Conservation (phyloP, 345 rosid species). For the Corchorus capsularis region DNA sequence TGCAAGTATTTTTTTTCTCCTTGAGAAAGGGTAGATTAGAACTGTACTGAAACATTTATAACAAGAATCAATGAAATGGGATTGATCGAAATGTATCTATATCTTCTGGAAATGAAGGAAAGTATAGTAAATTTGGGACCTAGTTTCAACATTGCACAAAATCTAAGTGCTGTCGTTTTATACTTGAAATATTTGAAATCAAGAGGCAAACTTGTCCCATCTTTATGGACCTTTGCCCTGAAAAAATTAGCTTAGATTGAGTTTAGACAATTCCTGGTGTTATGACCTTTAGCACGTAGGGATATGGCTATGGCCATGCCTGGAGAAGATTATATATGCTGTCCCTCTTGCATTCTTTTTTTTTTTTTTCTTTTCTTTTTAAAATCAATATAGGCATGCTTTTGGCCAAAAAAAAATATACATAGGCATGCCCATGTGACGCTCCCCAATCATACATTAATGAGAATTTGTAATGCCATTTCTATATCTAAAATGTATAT, state of each 20-base stretch:
- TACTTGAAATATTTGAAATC: background rate
- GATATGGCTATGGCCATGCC: background rate
- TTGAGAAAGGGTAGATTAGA: background rate
- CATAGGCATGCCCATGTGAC: too few species aligned
- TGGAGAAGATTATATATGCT: background rate
- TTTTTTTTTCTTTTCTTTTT: too few species aligned
- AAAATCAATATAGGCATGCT: too few species aligned
- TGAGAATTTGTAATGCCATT: background rate
- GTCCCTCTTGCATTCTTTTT: background rate
- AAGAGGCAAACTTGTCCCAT: background rate
- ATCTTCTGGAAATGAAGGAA: background rate
- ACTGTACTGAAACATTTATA: background rate
- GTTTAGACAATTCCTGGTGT: background rate
- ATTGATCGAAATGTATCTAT: background rate
- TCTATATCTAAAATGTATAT: background rate
- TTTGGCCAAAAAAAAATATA: too few species aligned
- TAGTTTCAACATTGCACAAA: background rate
- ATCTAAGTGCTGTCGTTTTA: background rate
- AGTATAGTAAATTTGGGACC: background rate
- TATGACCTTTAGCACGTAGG: too few species aligned
- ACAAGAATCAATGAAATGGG: background rate
- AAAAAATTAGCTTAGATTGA: background rate
- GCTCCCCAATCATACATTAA: background rate
- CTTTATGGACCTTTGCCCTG: background rate
- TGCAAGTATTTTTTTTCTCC: background rate